phyloP scores from a whole-genome alignment of 805 yeast genomes.

The Nakazawaea populi region DNA sequence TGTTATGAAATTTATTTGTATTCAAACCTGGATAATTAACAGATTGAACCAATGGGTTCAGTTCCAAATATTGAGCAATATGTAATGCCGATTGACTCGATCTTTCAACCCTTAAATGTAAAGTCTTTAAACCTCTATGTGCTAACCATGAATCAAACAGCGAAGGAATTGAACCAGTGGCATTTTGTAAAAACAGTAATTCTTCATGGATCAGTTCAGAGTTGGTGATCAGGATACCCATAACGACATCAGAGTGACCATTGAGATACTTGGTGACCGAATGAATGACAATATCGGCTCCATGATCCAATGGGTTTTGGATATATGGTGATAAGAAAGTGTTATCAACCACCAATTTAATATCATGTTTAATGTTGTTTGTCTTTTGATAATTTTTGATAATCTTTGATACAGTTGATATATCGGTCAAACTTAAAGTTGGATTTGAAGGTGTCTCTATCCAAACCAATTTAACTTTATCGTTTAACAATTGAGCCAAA shows the following conservation, averaged over 20 bases:
- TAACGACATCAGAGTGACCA: slow-evolving; percentile 89
- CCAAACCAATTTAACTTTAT: slow-evolving; percentile 76
- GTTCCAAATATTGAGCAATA: slow-evolving; percentile 59
- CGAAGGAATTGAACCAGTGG: slow-evolving; percentile 84
- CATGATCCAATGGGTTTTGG: slow-evolving; percentile 75
- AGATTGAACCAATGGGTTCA: slow-evolving; percentile 45
- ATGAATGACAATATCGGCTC: slow-evolving; percentile 86
- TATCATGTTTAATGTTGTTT: slow-evolving; percentile 40
- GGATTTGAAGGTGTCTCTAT: slow-evolving; percentile 89
- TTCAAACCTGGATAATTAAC: slow-evolving; percentile 85
- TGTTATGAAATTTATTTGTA: slow-evolving; percentile 54
- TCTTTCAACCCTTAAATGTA: slow-evolving; percentile 72
- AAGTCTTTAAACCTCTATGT: slow-evolving; percentile 85
- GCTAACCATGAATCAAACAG: slow-evolving; percentile 92
- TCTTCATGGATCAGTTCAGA: slow-evolving; percentile 51
- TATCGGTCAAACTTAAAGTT: slow-evolving; percentile 74
- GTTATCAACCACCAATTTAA: slow-evolving; percentile 75
- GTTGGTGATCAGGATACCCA: slow-evolving; percentile 78
- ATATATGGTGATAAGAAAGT: slow-evolving; percentile 84
- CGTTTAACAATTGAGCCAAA: slow-evolving; percentile 46
- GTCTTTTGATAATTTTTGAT: slow-evolving; percentile 34
- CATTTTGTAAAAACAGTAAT: slow-evolving; percentile 77
- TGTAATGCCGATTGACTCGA: slow-evolving; percentile 60
- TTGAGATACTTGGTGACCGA: slow-evolving; percentile 87
- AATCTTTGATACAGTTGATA: slow-evolving; percentile 50